Evolutionary conservation across 140 eudicot genomes (phyloP), one percentile per base, ranked within the genome.

Genomic region (Bidens hawaiensis): DNA sequence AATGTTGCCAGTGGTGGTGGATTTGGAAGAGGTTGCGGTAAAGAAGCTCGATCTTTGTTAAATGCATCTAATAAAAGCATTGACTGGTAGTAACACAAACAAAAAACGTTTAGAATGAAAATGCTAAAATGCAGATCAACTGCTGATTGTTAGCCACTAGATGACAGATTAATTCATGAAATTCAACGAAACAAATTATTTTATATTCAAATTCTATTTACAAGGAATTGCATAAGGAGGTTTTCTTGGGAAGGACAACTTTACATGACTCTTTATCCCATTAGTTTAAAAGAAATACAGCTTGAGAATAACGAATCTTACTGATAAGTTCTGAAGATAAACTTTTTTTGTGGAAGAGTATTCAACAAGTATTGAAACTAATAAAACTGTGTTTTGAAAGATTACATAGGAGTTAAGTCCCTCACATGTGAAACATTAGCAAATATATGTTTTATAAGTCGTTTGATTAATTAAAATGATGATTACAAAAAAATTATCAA

Each of bases 41-140:
- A 75, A 60, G 99, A 85, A 49, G 96, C 99, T 72, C 99, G 82
- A 71, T 93, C 99, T 77, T 82, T 93, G 81, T 93, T 93, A 71
- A 93, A 93, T 12, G 99, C 99, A 25, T 93, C 99, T 71, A 93
- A 68, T 61, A 93, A 83, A 50, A 93, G 95, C 84, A 81, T 80
- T 0, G 99, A 85, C 99, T 93, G 81, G 79, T 51, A 76, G 13
- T 22, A 28, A 27, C 61, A 62, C 25, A 27, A 65, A 62, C 25
- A 14, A 75, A 36, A 48, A 53, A 55, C 57, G 38, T 17, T 47
- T 30, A 66, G 42, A 57, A 54, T n/a, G 33, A 11, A 58, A 60
- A 25, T 17, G 7, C 15, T 4, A 0, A 47, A 57, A 3, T 54
- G 17, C 14, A 16, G 13, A 6, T 4, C 43, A 26, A n/a, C n/a